A percentile compares a stretch with the other conserved stretches of the same genome.
Conservation (phyloP, 495 filamentous ascomycete species). For the Thermothielavioides terrestris region DNA sequence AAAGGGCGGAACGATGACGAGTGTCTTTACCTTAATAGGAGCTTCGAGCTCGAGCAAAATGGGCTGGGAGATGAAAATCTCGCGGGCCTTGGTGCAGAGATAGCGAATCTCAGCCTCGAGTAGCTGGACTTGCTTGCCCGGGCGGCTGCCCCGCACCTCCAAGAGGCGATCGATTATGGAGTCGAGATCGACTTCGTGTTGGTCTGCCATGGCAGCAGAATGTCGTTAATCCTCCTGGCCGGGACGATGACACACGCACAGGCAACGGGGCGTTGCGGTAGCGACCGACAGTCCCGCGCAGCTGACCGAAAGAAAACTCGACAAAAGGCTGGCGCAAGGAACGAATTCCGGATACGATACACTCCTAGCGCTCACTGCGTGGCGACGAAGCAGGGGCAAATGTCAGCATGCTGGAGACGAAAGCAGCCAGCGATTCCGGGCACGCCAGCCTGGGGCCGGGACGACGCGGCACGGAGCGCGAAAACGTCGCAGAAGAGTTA, state of each 20-base stretch:
- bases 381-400: background rate
- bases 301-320: constrained; percentile 7
- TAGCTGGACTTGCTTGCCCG: constrained; percentile 96
- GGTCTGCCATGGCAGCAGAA: constrained; percentile 79
- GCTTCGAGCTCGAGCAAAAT: constrained; percentile 96
- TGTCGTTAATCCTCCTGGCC: constrained; percentile 32
- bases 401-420: constrained; percentile 2
- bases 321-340: constrained; percentile 11
- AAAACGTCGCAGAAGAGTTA: background rate
- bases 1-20: background rate
- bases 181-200: constrained; percentile 95
- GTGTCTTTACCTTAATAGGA: constrained; percentile 82
- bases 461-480: background rate
- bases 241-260: constrained; percentile 29
- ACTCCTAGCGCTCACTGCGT: constrained; percentile 21
- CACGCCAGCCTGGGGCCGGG: background rate
- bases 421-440: background rate
- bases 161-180: constrained; percentile 97
- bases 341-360: constrained; percentile 21
- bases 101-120: constrained; percentile 94
- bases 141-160: constrained; percentile 95
- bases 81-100: constrained; percentile 96
- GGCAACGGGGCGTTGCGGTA: constrained; percentile 19
- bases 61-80: constrained; percentile 99
- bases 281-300: constrained; percentile 23